Base-by-base conservation (phyloP, 768 basidiomycete genomes). In the Pleurotus djamor region DNA sequence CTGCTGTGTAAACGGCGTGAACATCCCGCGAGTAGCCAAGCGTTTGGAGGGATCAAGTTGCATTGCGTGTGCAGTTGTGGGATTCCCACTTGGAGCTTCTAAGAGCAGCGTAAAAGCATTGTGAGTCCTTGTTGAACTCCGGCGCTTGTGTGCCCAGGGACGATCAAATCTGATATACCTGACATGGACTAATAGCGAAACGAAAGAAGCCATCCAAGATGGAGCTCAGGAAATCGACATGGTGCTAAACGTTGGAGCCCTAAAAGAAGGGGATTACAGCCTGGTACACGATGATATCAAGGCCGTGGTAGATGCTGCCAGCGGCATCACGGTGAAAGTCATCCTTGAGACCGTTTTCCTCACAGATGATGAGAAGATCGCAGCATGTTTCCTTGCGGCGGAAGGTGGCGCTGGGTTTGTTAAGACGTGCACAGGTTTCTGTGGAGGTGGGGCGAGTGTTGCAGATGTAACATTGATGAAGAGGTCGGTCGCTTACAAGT, bases 401-500 rank as follows among this genome's bases (percentile, higher is more conserved):
- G 80, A 80, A 63, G 81, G 82, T 0, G 81, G 81, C 5, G 82
- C 81, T 0, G 68, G 71, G 0, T 83, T 80, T 57, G 81, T 84
- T n/a, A 83, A 83, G 67, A 84, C 82, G 0, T 80, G 75, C 51
- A 84, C 82, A 0, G 82, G 82, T 2, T 84, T 83, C 59, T 73
- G 69, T 4, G 74, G 79, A 4, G 81, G 82, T 33, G 80, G 74
- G 0, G 82, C 82, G 1, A 76, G 75, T 1, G 68, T 68, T 44
- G 73, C 74, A 33, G 81, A 84, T 64, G 80, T 83, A 0, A 63
- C 63, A 5, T 63, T 81, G 48, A 79, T 83, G 78, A 75, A 71
- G 55, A 72, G 66, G 54, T 67, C 74, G 0, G 79, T 82, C 13
- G 67, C 65, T 6, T 74, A 74, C 56, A 75, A 72, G 59, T 66